A percentile compares a stretch with the other conserved stretches of the same genome.
Conservation (phyloP, 139 green algal genomes). For the Tetradesmus lagerheimii region DNA sequence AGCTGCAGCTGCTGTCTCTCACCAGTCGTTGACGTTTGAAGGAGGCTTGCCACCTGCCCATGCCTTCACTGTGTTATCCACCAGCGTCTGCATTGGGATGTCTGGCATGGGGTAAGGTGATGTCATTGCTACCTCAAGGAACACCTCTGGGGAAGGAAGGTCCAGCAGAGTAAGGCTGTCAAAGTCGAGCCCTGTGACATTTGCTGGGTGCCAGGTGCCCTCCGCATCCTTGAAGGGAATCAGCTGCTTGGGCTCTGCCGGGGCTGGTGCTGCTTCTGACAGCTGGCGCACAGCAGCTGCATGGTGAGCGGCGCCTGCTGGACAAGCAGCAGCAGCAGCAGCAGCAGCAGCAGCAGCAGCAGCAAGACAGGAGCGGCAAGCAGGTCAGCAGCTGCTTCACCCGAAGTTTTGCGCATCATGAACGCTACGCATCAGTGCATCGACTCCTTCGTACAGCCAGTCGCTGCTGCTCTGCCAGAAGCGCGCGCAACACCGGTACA, state of each 20-base stretch:
- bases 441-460: too few relatives aligned
- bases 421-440: too few relatives aligned
- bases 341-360: background rate
- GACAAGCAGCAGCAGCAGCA: slow-evolving; percentile 9
- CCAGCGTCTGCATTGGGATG: background rate
- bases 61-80: slow-evolving; percentile 30
- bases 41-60: slow-evolving; percentile 19
- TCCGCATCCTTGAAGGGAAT: slow-evolving; percentile 28
- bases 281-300: slow-evolving; percentile 8
- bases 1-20: background rate
- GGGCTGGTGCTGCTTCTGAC: background rate
- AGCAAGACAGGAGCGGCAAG: background rate
- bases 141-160: slow-evolving; percentile 12
- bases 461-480: background rate
- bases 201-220: slow-evolving; percentile 8
- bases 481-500: background rate
- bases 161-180: slow-evolving; percentile 15
- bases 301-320: background rate
- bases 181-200: background rate
- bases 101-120: slow-evolving; percentile 31
- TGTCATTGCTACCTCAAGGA: background rate
- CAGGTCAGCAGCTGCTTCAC: background rate
- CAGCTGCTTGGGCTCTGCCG: background rate
- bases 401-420: too few relatives aligned
- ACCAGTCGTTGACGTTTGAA: background rate